Percentiles rank a stretch among this genome's conserved stretches.
These are phyloP conservation scores for Linnemannia hyalina DNA, from an alignment of 192 early-diverging fungal genomes.

Conservation along the genomic window DNA sequence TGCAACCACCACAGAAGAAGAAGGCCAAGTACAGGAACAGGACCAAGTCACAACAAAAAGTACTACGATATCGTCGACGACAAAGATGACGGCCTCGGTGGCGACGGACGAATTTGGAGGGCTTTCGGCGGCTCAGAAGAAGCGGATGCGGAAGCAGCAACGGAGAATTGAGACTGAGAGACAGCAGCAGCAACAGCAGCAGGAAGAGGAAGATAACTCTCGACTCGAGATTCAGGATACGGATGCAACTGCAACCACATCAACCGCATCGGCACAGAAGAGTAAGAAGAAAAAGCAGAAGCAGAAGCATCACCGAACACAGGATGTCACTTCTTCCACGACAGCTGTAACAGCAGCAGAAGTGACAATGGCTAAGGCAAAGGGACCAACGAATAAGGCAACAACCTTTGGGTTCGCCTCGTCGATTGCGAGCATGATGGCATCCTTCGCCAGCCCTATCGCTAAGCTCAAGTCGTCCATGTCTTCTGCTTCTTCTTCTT, in stretches of 20 bases:
- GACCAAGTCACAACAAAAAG: neutral
- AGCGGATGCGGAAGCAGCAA: neutral
- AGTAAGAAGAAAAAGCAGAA: neutral
- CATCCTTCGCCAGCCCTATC: neutral
- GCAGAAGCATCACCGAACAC: neutral
- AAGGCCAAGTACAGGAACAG: neutral
- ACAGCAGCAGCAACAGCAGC: neutral
- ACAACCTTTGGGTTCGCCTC: neutral
- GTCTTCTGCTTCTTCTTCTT: neutral
- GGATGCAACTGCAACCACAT: slow-evolving; percentile 1
- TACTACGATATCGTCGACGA: neutral
- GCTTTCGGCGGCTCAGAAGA: neutral
- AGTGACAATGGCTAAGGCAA: neutral
- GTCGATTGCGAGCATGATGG: neutral
- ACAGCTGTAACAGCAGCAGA: neutral
- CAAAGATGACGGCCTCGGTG: neutral
- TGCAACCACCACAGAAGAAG: neutral
- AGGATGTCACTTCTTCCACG: neutral
- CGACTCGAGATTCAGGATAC: neutral
- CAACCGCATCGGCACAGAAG: neutral
- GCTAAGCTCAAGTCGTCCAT: neutral
- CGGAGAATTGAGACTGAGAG: neutral
- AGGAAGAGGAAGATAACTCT: neutral
- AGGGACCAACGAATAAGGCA: neutral
- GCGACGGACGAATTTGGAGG: neutral